A percentile compares a stretch with the other conserved stretches of the same genome.
Conservation (phyloP, 768 basidiomycete genomes). For the Royoungia palumana region DNA sequence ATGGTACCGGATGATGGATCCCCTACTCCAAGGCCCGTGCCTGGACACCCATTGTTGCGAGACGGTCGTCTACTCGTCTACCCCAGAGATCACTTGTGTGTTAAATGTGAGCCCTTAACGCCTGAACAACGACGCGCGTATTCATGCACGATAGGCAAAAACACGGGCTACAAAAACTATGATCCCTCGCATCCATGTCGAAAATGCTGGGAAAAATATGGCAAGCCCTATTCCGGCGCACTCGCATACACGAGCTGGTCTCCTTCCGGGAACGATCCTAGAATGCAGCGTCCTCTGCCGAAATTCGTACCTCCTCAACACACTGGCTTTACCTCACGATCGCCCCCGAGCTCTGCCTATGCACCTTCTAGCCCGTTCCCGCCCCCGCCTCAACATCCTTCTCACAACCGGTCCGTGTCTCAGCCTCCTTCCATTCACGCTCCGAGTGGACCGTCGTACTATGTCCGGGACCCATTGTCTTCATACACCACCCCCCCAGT, state of each 20-base stretch:
- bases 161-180: slow-evolving; percentile 68
- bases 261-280: slow-evolving; percentile 15
- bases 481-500: slow-evolving; percentile 26
- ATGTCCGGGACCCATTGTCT: slow-evolving; percentile 23
- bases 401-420: slow-evolving; percentile 19
- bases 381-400: slow-evolving; percentile 7
- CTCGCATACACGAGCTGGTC: slow-evolving; percentile 50
- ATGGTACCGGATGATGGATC: slow-evolving; percentile 46
- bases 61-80: slow-evolving; percentile 67
- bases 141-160: slow-evolving; percentile 48
- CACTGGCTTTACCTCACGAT: not conserved
- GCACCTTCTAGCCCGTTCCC: not conserved
- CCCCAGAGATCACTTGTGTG: slow-evolving; percentile 57
- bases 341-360: not conserved
- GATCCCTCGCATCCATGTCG: slow-evolving; percentile 68
- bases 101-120: slow-evolving; percentile 53
- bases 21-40: slow-evolving; percentile 60
- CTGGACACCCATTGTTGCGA: slow-evolving; percentile 65
- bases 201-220: slow-evolving; percentile 73
- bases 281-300: slow-evolving; percentile 31
- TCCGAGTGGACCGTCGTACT: slow-evolving; percentile 16
- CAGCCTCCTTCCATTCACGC: slow-evolving; percentile 5
- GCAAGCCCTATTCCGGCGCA: slow-evolving; percentile 57
- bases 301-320: slow-evolving; percentile 23
- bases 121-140: not conserved